Percentiles rank a stretch among this genome's conserved stretches.
Evolutionary conservation across 2,329 filamentous ascomycete genomes (phyloP).

Genomic region (Aschersonia sp.): DNA sequence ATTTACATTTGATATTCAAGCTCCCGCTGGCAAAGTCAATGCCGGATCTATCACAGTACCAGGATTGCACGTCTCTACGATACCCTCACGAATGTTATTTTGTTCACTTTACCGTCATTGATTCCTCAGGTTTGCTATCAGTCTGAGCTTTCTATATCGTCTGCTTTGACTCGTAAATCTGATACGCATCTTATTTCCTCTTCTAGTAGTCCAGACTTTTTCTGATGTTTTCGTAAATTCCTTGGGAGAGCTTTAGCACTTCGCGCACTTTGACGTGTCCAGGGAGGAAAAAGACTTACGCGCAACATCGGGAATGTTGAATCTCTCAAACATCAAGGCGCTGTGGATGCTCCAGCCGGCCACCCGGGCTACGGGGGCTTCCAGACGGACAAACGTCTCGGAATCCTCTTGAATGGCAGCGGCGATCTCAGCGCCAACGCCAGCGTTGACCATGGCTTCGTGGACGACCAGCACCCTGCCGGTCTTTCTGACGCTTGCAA

Average conservation of each 20-base stretch:
- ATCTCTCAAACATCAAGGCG: conserved; percentile 64
- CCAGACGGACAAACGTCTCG: conserved; percentile 63
- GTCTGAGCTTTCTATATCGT: no score
- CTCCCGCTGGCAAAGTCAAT: no score
- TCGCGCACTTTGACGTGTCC: not conserved
- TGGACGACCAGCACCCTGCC: conserved; percentile 79
- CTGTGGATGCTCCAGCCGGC: conserved; percentile 84
- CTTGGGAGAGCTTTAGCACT: conserved; percentile 19
- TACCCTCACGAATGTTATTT: no score
- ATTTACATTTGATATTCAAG: not conserved
- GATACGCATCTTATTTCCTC: no score
- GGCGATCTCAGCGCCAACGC: conserved; percentile 78
- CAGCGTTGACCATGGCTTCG: conserved; percentile 82
- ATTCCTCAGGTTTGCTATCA: no score
- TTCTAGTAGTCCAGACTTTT: conserved; percentile 47
- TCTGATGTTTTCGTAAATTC: conserved; percentile 59
- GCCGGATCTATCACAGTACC: no score
- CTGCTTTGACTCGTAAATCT: no score
- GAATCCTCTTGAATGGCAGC: conserved; percentile 71
- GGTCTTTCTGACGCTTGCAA: conserved; percentile 75
- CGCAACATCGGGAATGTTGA: conserved; percentile 72
- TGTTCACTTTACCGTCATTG: no score
- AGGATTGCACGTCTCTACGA: no score
- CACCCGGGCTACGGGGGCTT: conserved; percentile 73
- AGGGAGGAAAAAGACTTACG: conserved; percentile 42